Percentiles rank a stretch among this genome's conserved stretches.
Conservation (phyloP, 208 protist species). For the Balamuthia mandrillaris region DNA sequence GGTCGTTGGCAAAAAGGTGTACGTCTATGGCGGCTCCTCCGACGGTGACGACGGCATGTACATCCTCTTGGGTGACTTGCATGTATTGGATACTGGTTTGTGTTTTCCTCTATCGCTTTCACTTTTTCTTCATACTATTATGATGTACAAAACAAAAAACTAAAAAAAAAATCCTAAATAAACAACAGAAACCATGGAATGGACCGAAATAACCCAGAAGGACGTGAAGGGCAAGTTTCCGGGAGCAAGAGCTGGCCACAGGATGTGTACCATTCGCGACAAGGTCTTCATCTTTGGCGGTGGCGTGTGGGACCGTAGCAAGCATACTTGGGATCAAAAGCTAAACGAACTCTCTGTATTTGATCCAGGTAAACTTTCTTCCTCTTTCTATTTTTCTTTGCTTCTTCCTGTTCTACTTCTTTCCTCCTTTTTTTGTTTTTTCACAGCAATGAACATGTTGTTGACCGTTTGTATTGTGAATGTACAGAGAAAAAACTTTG, state of each 20-base stretch:
- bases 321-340: not conserved
- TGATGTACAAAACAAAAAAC: no score
- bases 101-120: no score
- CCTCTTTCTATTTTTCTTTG: not conserved
- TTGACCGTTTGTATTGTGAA: not conserved
- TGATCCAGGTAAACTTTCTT: not conserved
- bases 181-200: slow-evolving; percentile 15
- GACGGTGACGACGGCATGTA: slow-evolving; percentile 39
- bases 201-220: slow-evolving; percentile 21
- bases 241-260: slow-evolving; percentile 45
- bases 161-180: no score
- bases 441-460: not conserved
- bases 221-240: slow-evolving; percentile 19
- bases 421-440: not conserved
- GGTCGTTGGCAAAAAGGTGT: slow-evolving; percentile 45
- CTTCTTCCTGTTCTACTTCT: not conserved
- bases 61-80: slow-evolving; percentile 50
- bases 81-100: slow-evolving; percentile 50
- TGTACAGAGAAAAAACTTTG: not conserved
- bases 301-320: slow-evolving; percentile 11
- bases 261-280: slow-evolving; percentile 38
- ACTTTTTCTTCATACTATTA: no score
- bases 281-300: slow-evolving; percentile 40
- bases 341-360: not conserved
- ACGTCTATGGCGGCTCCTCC: slow-evolving; percentile 55